Evolutionary conservation across 495 filamentous ascomycete genomes (phyloP), one percentile per base, ranked within the genome.

Genomic region (Penicillium psychrofluorescens): DNA sequence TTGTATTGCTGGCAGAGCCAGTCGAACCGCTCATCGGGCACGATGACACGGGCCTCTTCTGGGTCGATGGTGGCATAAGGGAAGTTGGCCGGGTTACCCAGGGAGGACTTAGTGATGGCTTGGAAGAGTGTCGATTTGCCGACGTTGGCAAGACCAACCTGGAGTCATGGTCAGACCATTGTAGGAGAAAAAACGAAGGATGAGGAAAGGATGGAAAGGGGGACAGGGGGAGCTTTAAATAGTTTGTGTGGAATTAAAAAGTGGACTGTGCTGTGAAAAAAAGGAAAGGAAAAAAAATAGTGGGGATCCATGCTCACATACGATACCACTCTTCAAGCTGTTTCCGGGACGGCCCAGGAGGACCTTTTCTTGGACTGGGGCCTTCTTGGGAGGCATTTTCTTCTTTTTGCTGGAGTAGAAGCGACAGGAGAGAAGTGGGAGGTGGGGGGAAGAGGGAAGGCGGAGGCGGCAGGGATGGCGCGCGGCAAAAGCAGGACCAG

Each of bases 111-210:
- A 50, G 94, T 99, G 74, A 99, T 95, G 52, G 94, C 90, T 72
- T 99, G 94, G 77, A 99, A 99, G 56, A 99, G 84, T 16, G 94
- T 99, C 45, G 94, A 99, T 72, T 99, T 99, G 62, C 94, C 94
- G 51, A 99, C 94, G 67, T 99, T 99, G 60, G 94, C 94, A 62
- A 99, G 83, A 69, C 94, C 94, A 63, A 98, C 90, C 90, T 95
- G 67, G 54, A 49, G 45, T 39, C 49, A 56, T 51, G 30, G 48
- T 58, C 45, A 51, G 55, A 44, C 34, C 42, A 14, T 36, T 51
- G 40, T 44, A 50, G 50, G 55, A 46, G 36, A 36, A 41, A 36
- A 33, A 28, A 35, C 38, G 50, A 40, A 50, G 44, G 38, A 41
- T 38, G 43, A 50, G 47, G 40, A 50, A 45, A 41, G 11, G 48